Evolutionary conservation across 2,329 filamentous ascomycete genomes (phyloP).

Genomic region (Botrytis fabae): DNA sequence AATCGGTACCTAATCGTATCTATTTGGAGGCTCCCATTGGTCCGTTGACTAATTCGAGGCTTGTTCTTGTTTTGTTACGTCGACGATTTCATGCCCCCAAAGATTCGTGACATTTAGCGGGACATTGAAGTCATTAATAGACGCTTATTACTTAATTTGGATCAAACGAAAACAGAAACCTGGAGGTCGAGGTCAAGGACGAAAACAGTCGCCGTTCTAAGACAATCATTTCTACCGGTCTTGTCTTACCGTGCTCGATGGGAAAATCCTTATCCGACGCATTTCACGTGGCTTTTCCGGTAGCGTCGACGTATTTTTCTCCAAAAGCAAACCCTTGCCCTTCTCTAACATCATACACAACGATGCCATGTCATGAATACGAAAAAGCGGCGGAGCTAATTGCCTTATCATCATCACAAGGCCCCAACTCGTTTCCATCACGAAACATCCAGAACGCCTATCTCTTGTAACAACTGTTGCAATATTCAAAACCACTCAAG

Average conservation of each 20-base stretch:
- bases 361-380: conserved; percentile 1
- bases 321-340: neutral
- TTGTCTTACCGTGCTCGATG: conserved; percentile 7
- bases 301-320: neutral
- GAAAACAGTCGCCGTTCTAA: conserved; percentile 18
- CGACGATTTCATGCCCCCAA: neutral
- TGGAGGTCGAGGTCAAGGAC: conserved; percentile 3
- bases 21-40: neutral
- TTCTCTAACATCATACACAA: conserved; percentile 4
- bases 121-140: neutral
- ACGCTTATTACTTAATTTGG: neutral
- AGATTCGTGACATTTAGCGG: neutral
- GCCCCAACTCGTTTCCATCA: neutral
- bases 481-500: conserved; percentile 1
- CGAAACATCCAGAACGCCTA: neutral
- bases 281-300: conserved; percentile 9
- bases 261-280: conserved; percentile 17
- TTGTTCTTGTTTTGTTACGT: neutral
- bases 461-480: neutral
- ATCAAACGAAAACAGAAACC: conserved; percentile 15
- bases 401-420: conserved; percentile 8
- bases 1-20: conserved; percentile 7
- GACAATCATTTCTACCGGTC: neutral
- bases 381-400: conserved; percentile 10
- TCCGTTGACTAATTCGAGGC: conserved; percentile 12